Conservation (phyloP, 2,329 filamentous ascomycete genomes). For the Phialemonium atrogriseum region DNA sequence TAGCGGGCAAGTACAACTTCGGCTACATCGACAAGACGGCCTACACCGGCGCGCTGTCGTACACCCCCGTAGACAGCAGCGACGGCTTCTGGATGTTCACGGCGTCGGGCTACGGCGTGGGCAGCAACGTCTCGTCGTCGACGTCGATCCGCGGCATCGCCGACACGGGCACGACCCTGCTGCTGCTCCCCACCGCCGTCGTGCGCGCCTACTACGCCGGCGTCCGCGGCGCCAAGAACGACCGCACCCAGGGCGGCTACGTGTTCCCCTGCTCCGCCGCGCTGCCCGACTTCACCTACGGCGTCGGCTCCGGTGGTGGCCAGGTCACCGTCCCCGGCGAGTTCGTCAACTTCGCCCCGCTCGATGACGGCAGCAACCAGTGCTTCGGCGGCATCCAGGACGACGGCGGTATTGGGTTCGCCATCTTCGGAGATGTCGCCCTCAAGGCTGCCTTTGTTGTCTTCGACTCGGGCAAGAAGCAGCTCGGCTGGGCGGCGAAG, state of each 20-base stretch:
- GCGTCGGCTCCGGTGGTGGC: conserved; percentile 9
- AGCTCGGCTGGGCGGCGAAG: conserved; percentile 31
- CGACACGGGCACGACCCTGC: conserved; percentile 49
- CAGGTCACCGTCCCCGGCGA: conserved; percentile 10
- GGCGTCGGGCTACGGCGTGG: conserved; percentile 24
- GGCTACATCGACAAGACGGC: conserved; percentile 45
- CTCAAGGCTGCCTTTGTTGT: conserved; percentile 22
- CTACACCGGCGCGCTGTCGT: conserved; percentile 50
- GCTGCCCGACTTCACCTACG: conserved; percentile 11
- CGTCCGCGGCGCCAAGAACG: conserved; percentile 31
- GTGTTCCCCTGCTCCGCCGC: conserved; percentile 12
- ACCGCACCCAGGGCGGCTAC: conserved; percentile 10
- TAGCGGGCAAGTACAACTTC: conserved; percentile 26
- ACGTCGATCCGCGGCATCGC: conserved; percentile 32
- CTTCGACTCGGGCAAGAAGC: conserved; percentile 23
- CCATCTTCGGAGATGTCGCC: conserved; percentile 20
- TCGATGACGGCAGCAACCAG: conserved; percentile 9
- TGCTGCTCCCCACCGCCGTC: conserved; percentile 36
- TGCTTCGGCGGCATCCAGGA: conserved; percentile 28
- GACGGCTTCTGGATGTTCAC: conserved; percentile 58
- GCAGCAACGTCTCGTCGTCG: conserved; percentile 18
- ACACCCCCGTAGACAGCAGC: conserved; percentile 43
- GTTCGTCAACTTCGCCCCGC: conserved; percentile 11
- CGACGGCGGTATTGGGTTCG: conserved; percentile 15
- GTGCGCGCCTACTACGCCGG: conserved; percentile 39